These are phyloP conservation scores for Pyrenochaeta sp. DNA, from an alignment of 2,329 filamentous ascomycete species.

Conservation along the genomic window DNA sequence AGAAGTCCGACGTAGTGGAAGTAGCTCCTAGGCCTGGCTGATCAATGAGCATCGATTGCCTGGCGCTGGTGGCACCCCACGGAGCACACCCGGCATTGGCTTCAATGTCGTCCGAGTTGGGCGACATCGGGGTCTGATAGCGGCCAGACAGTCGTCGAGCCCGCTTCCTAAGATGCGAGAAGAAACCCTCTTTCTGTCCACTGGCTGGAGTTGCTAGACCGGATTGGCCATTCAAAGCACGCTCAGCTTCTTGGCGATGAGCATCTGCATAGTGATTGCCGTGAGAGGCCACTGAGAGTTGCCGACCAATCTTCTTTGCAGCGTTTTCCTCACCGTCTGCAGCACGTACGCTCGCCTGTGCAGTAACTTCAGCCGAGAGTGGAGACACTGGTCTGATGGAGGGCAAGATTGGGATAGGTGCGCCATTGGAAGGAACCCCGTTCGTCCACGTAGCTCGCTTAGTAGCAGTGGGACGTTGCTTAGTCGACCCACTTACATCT, in stretches of 20 bases:
- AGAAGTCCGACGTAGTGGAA: slow-evolving; percentile 60
- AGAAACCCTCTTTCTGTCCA: slow-evolving; percentile 93
- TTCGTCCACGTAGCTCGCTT: slow-evolving; percentile 97
- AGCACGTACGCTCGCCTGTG: slow-evolving; percentile 77
- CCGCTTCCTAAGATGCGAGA: slow-evolving; percentile 93
- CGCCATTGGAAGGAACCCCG: slow-evolving; percentile 74
- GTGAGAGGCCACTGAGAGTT: slow-evolving; percentile 89
- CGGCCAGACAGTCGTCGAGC: slow-evolving; percentile 91
- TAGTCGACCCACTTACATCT: slow-evolving; percentile 54
- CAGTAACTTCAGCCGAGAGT: slow-evolving; percentile 91
- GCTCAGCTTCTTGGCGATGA: slow-evolving; percentile 89
- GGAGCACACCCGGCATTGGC: slow-evolving; percentile 91
- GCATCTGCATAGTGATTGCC: slow-evolving; percentile 92
- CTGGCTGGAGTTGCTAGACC: slow-evolving; percentile 78
- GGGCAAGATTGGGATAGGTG: slow-evolving; percentile 94
- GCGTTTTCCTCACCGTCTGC: slow-evolving; percentile 68
- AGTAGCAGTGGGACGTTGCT: slow-evolving; percentile 64
- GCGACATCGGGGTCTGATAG: slow-evolving; percentile 81
- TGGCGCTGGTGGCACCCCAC: slow-evolving; percentile 79
- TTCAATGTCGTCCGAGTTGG: slow-evolving; percentile 85
- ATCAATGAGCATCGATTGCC: slow-evolving; percentile 81
- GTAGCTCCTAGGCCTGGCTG: slow-evolving; percentile 56
- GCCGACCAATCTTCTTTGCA: slow-evolving; percentile 90
- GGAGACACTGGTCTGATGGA: slow-evolving; percentile 95
- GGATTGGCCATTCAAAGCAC: slow-evolving; percentile 82